Evolutionary conservation across 1,284 basidiomycete genomes (phyloP).

Genomic region (Cutaneotrichosporon sp.): DNA sequence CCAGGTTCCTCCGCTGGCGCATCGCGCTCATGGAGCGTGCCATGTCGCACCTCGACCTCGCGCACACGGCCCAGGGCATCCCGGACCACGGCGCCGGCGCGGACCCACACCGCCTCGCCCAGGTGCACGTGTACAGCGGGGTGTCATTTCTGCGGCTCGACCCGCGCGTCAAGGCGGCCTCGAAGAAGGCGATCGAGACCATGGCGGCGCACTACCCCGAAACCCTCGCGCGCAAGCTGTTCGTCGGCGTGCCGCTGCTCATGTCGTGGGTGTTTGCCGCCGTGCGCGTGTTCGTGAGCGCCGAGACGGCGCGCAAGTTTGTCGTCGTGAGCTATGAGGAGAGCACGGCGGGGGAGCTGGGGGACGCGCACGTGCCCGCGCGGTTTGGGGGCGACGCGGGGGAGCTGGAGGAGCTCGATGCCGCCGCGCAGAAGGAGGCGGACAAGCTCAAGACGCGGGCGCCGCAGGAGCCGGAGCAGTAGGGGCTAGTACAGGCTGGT

Average conservation of each 20-base stretch:
- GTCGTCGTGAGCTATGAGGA: conserved; percentile 26
- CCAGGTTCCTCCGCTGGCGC: conserved; percentile 35
- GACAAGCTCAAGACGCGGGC: background rate
- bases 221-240: conserved; percentile 32
- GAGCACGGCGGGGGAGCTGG: conserved; percentile 26
- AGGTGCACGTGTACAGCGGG: conserved; percentile 34
- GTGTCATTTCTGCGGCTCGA: conserved; percentile 35
- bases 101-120: conserved; percentile 32
- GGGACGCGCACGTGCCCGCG: conserved; percentile 25
- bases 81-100: conserved; percentile 22
- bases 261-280: conserved; percentile 36
- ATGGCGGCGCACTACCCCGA: conserved; percentile 36
- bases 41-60: conserved; percentile 26
- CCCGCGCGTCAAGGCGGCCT: conserved; percentile 30
- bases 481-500: background rate
- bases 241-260: conserved; percentile 34
- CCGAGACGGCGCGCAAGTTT: conserved; percentile 34
- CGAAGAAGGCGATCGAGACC: conserved; percentile 31
- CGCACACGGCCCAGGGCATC: conserved; percentile 24
- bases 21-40: conserved; percentile 30
- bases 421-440: background rate
- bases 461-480: background rate
- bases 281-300: conserved; percentile 28
- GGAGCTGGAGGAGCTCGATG: conserved; percentile 23
- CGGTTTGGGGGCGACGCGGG: conserved; percentile 27